Percentiles rank a stretch among this genome's conserved stretches.
phyloP scores from a whole-genome alignment of 2,329 filamentous ascomycete species.

The Penicillium psychrosexuale region DNA sequence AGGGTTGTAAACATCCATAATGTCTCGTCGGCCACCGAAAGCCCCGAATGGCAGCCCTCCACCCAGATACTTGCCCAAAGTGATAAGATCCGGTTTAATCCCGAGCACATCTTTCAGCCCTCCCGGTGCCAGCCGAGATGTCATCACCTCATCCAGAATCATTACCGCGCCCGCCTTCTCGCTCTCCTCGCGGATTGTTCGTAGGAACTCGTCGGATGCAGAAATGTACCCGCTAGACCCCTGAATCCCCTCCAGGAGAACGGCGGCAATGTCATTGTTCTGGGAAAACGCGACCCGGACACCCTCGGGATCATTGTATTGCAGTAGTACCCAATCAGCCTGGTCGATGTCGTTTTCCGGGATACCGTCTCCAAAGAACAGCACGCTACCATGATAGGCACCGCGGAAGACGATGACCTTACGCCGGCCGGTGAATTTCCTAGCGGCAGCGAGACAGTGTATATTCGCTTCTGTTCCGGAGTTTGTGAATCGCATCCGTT shows the following conservation, averaged over 20 bases:
- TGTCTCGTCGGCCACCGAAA: slow-evolving; percentile 59
- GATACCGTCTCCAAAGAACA: slow-evolving; percentile 41
- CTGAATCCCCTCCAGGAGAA: slow-evolving; percentile 66
- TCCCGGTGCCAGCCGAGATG: slow-evolving; percentile 51
- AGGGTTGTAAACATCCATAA: slow-evolving; percentile 50
- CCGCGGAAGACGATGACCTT: slow-evolving; percentile 48
- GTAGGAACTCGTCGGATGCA: slow-evolving; percentile 52
- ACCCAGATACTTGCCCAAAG: slow-evolving; percentile 65
- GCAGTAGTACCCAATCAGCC: slow-evolving; percentile 58
- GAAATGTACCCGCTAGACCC: slow-evolving; percentile 59
- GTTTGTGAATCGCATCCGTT: slow-evolving; percentile 61
- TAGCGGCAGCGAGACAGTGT: slow-evolving; percentile 56
- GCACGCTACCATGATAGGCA: slow-evolving; percentile 56
- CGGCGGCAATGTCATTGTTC: slow-evolving; percentile 50
- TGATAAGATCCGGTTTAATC: slow-evolving; percentile 56
- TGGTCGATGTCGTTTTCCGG: slow-evolving; percentile 38
- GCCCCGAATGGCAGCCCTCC: slow-evolving; percentile 65
- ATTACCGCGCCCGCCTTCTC: slow-evolving; percentile 55
- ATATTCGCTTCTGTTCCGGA: slow-evolving; percentile 65
- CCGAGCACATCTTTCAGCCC: neutral
- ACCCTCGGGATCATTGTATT: slow-evolving; percentile 58
- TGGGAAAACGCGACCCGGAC: slow-evolving; percentile 30
- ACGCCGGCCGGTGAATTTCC: slow-evolving; percentile 46
- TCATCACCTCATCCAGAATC: slow-evolving; percentile 71
- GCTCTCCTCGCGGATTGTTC: slow-evolving; percentile 50